Percentiles rank a stretch among this genome's conserved stretches.
Evolutionary conservation across 257 asterid genomes (phyloP).

Genomic region (Fraxinus cuspidata): DNA sequence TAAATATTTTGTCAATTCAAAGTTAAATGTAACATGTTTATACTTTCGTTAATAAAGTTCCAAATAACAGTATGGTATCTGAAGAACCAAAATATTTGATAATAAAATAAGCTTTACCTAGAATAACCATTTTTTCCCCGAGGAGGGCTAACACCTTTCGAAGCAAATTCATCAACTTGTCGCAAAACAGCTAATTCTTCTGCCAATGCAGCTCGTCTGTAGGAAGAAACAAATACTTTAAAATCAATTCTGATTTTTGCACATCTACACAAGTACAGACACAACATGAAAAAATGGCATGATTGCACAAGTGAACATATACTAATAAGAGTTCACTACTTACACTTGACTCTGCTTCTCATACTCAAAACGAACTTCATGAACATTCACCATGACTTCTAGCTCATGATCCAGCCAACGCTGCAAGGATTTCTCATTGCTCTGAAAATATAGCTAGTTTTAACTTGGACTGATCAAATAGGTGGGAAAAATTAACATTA

Average conservation of each 20-base stretch:
- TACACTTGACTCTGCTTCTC: conserved; percentile 99
- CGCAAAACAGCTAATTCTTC: conserved; percentile 91
- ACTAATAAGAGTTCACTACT: conserved; percentile 28
- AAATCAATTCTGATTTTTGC: conserved; percentile 1
- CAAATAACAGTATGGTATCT: neutral
- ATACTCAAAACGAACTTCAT: conserved; percentile 97
- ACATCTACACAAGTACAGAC: neutral
- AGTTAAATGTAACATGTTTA: conserved; percentile 5
- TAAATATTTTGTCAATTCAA: neutral
- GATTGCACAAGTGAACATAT: neutral
- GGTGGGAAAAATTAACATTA: conserved; percentile 8
- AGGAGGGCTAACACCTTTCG: conserved; percentile 88
- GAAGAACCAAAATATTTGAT: neutral
- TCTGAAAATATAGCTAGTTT: conserved; percentile 41
- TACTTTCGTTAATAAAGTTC: neutral
- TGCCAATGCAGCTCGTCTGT: conserved; percentile 92
- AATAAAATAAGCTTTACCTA: conserved; percentile 47
- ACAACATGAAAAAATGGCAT: neutral
- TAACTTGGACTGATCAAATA: conserved; percentile 22
- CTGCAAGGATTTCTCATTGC: conserved; percentile 81
- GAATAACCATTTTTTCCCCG: conserved; percentile 80
- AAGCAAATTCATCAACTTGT: conserved; percentile 87
- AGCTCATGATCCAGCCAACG: conserved; percentile 98
- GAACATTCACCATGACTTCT: conserved; percentile 96
- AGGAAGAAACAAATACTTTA: conserved; percentile 30